These are phyloP conservation scores for Rosellinia necatrix DNA, from an alignment of 2,329 filamentous ascomycete genomes.

Conservation along the genomic window DNA sequence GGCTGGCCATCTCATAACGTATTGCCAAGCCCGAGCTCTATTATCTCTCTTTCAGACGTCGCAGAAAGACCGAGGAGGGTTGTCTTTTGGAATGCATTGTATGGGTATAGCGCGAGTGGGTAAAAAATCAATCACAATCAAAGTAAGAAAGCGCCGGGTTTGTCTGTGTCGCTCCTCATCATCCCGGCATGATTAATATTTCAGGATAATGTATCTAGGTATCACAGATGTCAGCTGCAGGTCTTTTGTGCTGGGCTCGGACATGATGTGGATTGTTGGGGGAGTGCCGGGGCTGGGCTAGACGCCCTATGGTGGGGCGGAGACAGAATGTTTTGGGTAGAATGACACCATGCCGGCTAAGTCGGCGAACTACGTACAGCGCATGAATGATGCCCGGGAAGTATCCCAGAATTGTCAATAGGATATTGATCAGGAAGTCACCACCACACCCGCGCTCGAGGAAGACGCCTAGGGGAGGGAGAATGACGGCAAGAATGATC, in stretches of 20 bases:
- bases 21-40: slow-evolving; percentile 15
- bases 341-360: slow-evolving; percentile 2
- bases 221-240: slow-evolving; percentile 12
- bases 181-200: slow-evolving; percentile 59
- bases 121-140: slow-evolving; percentile 5
- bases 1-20: not conserved
- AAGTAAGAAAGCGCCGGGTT: slow-evolving; percentile 9
- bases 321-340: slow-evolving; percentile 10
- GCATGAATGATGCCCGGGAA: slow-evolving; percentile 79
- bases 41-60: slow-evolving; percentile 3
- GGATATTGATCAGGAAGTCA: slow-evolving; percentile 80
- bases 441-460: slow-evolving; percentile 78
- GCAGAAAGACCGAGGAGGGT: not conserved
- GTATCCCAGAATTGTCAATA: slow-evolving; percentile 72
- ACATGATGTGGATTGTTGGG: not conserved
- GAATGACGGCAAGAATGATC: slow-evolving; percentile 76
- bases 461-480: slow-evolving; percentile 81
- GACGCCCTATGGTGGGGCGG: slow-evolving; percentile 22
- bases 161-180: not conserved
- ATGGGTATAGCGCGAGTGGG: slow-evolving; percentile 19
- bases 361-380: slow-evolving; percentile 58
- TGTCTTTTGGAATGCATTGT: slow-evolving; percentile 11
- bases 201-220: slow-evolving; percentile 73
- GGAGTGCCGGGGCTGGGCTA: slow-evolving; percentile 15
- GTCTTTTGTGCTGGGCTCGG: not conserved